Evolutionary conservation across 202 grass and related monocot genomes (phyloP).

Genomic region (Setaria viridis): DNA sequence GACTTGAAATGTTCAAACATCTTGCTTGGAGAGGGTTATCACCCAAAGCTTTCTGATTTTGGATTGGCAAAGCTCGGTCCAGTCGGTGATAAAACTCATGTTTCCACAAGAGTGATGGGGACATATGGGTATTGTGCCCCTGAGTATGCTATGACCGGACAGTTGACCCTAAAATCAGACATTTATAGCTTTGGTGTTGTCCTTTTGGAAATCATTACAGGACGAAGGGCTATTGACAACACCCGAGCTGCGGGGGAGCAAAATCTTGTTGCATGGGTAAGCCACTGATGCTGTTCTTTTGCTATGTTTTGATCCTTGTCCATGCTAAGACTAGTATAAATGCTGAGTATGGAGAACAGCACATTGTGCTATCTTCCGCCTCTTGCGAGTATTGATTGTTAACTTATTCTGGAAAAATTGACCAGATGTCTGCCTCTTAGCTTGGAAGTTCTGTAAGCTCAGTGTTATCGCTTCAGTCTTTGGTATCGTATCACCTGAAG

Average conservation of each 20-base stretch:
- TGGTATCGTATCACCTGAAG: conserved; percentile 30
- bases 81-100: conserved; percentile 81
- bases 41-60: conserved; percentile 89
- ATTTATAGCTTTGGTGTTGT: conserved; percentile 92
- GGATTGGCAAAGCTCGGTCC: conserved; percentile 84
- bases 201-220: conserved; percentile 81
- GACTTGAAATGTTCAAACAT: conserved; percentile 93
- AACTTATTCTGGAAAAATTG: conserved; percentile 20
- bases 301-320: neutral
- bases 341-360: neutral
- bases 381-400: neutral
- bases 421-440: conserved; percentile 39
- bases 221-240: conserved; percentile 83
- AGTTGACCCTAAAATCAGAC: conserved; percentile 85
- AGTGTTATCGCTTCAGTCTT: conserved; percentile 38
- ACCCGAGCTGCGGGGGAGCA: conserved; percentile 64
- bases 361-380: neutral
- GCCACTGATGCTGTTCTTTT: neutral
- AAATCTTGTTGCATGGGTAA: conserved; percentile 93
- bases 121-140: conserved; percentile 93
- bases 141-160: conserved; percentile 90
- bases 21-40: conserved; percentile 69
- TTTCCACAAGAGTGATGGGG: conserved; percentile 93
- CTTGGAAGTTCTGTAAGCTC: conserved; percentile 6
- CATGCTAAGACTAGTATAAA: neutral